A percentile compares a stretch with the other conserved stretches of the same genome.
Conservation (phyloP, 306 rosid genomes). For the Lotus japonicus region DNA sequence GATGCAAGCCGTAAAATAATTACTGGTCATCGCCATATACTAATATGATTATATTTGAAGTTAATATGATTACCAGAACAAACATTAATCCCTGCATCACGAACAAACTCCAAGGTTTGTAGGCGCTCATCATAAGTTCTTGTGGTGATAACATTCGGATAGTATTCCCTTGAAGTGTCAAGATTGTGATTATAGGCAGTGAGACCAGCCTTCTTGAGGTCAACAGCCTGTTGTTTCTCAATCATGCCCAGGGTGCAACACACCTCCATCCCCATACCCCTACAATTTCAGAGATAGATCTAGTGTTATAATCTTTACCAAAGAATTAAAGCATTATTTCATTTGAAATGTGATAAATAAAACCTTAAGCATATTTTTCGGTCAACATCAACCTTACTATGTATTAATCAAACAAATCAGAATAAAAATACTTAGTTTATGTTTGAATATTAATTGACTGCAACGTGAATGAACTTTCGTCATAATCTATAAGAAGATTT, state of each 20-base stretch:
- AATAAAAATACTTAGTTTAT: not conserved
- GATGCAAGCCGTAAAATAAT: not conserved
- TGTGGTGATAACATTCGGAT: constrained; percentile 88
- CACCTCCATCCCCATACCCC: constrained; percentile 96
- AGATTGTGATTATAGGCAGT: constrained; percentile 98
- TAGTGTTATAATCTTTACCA: not conserved
- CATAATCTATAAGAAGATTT: too few relatives aligned
- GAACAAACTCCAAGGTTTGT: constrained; percentile 79
- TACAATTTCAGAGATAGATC: constrained; percentile 23
- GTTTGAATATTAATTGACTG: too few relatives aligned
- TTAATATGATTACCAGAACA: constrained; percentile 63
- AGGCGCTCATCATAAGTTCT: constrained; percentile 92
- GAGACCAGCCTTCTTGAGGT: constrained; percentile 91
- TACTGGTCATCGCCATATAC: not conserved
- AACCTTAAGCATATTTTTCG: not conserved
- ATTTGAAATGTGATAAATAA: not conserved
- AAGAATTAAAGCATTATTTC: not conserved
- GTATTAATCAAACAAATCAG: not conserved
- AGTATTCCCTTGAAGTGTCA: constrained; percentile 94
- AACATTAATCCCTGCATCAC: constrained; percentile 95
- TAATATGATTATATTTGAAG: not conserved
- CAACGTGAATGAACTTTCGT: too few relatives aligned
- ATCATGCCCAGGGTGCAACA: constrained; percentile 99
- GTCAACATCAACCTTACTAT: constrained; percentile 10
- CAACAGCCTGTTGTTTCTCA: constrained; percentile 84